These are phyloP conservation scores for Microdochium bolleyi DNA, from an alignment of 2,329 filamentous ascomycete genomes.

Conservation along the genomic window DNA sequence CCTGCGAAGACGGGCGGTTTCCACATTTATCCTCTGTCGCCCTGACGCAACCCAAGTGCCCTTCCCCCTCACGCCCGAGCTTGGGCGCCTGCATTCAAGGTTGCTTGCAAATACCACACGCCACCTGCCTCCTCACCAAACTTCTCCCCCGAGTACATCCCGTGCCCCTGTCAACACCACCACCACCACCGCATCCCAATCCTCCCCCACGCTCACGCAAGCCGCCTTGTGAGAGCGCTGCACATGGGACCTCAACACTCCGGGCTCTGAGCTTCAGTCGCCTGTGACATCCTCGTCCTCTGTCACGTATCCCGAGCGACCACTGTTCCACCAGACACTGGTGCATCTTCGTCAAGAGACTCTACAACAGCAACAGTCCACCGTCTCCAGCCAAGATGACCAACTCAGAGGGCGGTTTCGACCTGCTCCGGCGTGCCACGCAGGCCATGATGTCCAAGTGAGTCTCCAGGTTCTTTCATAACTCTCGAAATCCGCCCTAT, in stretches of 20 bases:
- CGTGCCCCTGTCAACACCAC: not conserved
- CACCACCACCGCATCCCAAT: not conserved
- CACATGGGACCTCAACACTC: not conserved
- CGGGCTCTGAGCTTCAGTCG: not conserved
- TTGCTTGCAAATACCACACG: not conserved
- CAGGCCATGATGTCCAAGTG: constrained; percentile 56
- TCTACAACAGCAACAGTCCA: not conserved
- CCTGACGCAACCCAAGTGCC: too few relatives aligned
- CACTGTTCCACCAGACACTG: too few relatives aligned
- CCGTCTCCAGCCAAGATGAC: constrained; percentile 32
- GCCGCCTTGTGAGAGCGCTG: not conserved
- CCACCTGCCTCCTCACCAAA: not conserved
- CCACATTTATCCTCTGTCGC: not conserved
- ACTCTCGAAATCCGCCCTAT: constrained; percentile 11
- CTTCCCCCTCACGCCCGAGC: not conserved
- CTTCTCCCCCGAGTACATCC: not conserved
- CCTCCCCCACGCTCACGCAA: not conserved
- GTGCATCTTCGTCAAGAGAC: too few relatives aligned
- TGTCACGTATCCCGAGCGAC: not conserved
- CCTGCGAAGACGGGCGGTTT: not conserved
- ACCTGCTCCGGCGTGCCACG: constrained; percentile 52
- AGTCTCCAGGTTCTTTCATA: constrained; percentile 21
- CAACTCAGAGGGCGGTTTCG: constrained; percentile 44
- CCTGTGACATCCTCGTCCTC: not conserved
- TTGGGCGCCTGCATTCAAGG: not conserved